Evolutionary conservation across 2,329 filamentous ascomycete genomes (phyloP).

Genomic region (Trichoderma sp.): DNA sequence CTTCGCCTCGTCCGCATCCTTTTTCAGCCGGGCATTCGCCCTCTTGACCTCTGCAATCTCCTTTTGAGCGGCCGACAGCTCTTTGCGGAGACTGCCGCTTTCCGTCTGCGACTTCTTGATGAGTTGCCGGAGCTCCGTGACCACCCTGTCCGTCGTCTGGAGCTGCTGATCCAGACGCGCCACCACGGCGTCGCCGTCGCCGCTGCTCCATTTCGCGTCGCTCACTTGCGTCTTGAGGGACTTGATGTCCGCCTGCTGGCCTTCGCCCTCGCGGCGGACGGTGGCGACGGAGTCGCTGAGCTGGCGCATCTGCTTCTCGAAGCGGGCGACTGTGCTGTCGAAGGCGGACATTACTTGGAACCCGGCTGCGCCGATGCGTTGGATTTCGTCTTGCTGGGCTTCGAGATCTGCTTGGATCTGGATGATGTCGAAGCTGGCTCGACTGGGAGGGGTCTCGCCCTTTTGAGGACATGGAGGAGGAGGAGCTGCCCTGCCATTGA

Average conservation of each 20-base stretch:
- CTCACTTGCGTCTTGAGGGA: constrained; percentile 36
- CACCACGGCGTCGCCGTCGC: constrained; percentile 30
- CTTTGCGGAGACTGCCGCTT: constrained; percentile 31
- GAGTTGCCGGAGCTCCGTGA: constrained; percentile 33
- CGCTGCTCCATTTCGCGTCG: constrained; percentile 27
- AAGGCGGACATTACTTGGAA: constrained; percentile 44
- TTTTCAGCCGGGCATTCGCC: constrained; percentile 34
- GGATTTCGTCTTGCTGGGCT: constrained; percentile 41
- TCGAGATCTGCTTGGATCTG: constrained; percentile 42
- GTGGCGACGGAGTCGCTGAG: constrained; percentile 38
- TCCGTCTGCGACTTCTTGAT: constrained; percentile 31
- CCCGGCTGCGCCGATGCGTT: constrained; percentile 43
- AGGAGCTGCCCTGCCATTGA: neutral
- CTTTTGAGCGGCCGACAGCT: constrained; percentile 33
- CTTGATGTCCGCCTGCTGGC: constrained; percentile 35
- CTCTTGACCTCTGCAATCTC: constrained; percentile 34
- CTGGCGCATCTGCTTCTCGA: constrained; percentile 42
- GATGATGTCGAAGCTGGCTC: constrained; percentile 32
- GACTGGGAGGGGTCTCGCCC: constrained; percentile 1
- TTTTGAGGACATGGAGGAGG: neutral
- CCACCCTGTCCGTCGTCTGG: constrained; percentile 30
- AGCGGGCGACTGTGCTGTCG: constrained; percentile 40
- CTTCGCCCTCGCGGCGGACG: constrained; percentile 34
- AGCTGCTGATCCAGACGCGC: constrained; percentile 34
- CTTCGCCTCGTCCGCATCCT: constrained; percentile 34